Evolutionary conservation across 2,329 filamentous ascomycete species (phyloP), one percentile per base, ranked within the genome.

Genomic region (Trichophyton rubrum): DNA sequence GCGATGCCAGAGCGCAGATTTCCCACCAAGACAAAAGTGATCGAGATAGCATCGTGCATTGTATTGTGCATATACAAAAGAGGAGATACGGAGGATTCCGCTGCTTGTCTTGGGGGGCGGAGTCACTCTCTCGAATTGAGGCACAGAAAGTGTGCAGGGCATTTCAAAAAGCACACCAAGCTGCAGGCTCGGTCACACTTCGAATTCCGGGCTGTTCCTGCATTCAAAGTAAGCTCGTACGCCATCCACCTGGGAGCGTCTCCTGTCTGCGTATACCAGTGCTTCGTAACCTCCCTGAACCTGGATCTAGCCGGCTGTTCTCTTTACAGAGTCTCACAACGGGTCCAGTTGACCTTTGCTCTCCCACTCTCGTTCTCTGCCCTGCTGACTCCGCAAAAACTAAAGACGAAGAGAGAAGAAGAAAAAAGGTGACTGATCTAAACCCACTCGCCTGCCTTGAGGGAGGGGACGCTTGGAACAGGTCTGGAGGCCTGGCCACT

Each of bases 341-440:
- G 30, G 51, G 51, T 55, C 51, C 30, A 35, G 27, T 35, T 35
- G 51, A 35, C 27, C 51, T 55, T 55, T 55, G 15, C 27, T 17
- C 27, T n/a, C 22, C 40, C 15, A 43, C 40, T n/a, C 40, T 43
- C n/a, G 40, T 43, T 43, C 40, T 20, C 40, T 43, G 15, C n/a
- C 15, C n/a, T n/a, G 40, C 4, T 43, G 40, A 43, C 40, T 43
- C 40, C n/a, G 40, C 22, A 27, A 53, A 33, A 53, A 33, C 13
- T 9, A 53, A 53, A 33, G 13, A 55, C 8, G 13, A 35, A 35
- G 7, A n/a, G 33, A 55, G 27, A 51, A 22, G 20, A 47, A 20
- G 22, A 51, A 35, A 33, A 55, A 55, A 55, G 51, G 27, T 55
- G 51, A 55, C 51, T 55, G 51, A 55, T 55, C 51, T 55, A n/a